These are phyloP conservation scores for Fusarium staphyleae DNA, from an alignment of 2,329 filamentous ascomycete species.

Conservation along the genomic window DNA sequence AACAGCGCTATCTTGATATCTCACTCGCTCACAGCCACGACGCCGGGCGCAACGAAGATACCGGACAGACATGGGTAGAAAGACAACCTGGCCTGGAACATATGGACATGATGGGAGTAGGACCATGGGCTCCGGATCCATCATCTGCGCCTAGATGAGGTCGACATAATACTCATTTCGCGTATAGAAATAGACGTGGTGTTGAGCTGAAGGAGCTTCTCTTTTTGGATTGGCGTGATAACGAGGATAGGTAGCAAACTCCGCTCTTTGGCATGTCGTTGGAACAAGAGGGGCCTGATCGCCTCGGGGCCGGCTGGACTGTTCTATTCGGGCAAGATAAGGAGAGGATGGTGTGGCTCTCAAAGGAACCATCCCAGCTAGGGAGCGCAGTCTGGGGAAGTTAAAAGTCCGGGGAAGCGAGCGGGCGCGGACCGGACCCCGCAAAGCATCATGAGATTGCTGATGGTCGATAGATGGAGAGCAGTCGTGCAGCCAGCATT, in stretches of 20 bases:
- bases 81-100: slow-evolving; percentile 37
- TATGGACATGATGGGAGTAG: slow-evolving; percentile 38
- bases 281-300: slow-evolving; percentile 8
- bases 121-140: slow-evolving; percentile 29
- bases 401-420: slow-evolving; percentile 26
- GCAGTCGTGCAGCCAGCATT: slow-evolving; percentile 1
- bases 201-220: slow-evolving; percentile 1
- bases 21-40: slow-evolving; percentile 45
- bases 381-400: slow-evolving; percentile 32
- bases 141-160: slow-evolving; percentile 12
- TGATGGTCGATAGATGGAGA: not conserved
- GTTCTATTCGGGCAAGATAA: slow-evolving; percentile 7
- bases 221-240: slow-evolving; percentile 14
- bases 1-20: slow-evolving; percentile 46
- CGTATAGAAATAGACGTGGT: slow-evolving; percentile 8
- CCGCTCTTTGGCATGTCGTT: slow-evolving; percentile 7
- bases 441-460: slow-evolving; percentile 17
- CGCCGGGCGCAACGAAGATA: slow-evolving; percentile 38
- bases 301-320: slow-evolving; percentile 2
- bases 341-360: slow-evolving; percentile 30
- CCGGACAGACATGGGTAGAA: slow-evolving; percentile 44
- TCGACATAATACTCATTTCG: not conserved
- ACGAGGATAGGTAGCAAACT: slow-evolving; percentile 4
- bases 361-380: slow-evolving; percentile 15
- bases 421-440: slow-evolving; percentile 16